These are phyloP conservation scores for Ganoderma leucocontextum DNA, from an alignment of 1,284 basidiomycete genomes.

Conservation along the genomic window DNA sequence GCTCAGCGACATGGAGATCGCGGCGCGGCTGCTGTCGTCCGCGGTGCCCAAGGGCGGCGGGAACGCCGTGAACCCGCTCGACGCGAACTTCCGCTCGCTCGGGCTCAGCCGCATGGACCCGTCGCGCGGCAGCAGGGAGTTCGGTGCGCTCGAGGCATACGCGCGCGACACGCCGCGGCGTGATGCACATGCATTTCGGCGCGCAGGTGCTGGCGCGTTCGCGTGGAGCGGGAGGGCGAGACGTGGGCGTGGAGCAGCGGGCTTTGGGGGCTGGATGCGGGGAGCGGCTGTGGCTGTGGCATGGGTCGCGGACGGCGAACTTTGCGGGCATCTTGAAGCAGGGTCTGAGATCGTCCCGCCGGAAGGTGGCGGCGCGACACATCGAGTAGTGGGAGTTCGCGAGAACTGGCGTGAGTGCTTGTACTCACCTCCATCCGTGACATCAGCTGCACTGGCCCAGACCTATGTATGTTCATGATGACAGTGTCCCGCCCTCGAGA, in stretches of 20 bases:
- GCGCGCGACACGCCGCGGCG: constrained; percentile 63
- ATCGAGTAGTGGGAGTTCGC: not conserved
- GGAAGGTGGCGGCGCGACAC: constrained; percentile 51
- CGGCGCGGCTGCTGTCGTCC: constrained; percentile 62
- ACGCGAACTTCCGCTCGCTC: constrained; percentile 64
- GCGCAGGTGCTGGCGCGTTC: constrained; percentile 60
- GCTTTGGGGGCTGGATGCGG: constrained; percentile 56
- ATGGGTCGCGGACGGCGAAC: constrained; percentile 71
- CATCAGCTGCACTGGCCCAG: too few relatives aligned
- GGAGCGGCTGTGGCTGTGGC: constrained; percentile 70
- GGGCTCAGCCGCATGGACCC: constrained; percentile 62
- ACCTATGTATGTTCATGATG: too few relatives aligned
- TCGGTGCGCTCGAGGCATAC: constrained; percentile 57
- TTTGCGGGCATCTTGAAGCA: constrained; percentile 74
- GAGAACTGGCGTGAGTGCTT: constrained; percentile 10
- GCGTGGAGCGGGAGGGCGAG: constrained; percentile 64
- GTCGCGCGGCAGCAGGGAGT: constrained; percentile 57
- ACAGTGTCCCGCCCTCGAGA: too few relatives aligned
- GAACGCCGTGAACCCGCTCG: constrained; percentile 61
- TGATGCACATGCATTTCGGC: constrained; percentile 56
- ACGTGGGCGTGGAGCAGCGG: constrained; percentile 58
- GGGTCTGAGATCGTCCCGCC: constrained; percentile 73
- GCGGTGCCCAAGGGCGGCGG: constrained; percentile 49
- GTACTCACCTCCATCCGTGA: too few relatives aligned
- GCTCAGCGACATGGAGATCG: constrained; percentile 72